Evolutionary conservation across 2,329 filamentous ascomycete genomes (phyloP).

Genomic region (Cladosporium sp.): DNA sequence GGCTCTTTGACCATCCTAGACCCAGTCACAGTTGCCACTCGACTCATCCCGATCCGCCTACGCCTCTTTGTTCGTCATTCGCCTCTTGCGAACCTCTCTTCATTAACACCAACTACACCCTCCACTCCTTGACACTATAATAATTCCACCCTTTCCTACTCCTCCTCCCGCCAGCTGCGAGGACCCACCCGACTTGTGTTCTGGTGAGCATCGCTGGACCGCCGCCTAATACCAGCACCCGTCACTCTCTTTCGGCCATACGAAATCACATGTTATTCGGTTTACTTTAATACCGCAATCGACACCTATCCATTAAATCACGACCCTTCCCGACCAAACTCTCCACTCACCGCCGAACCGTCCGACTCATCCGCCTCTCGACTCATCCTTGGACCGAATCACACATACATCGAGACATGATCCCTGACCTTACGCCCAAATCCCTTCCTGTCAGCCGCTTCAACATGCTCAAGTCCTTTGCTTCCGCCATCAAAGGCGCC

Average conservation of each 20-base stretch:
- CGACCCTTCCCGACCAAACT: not conserved
- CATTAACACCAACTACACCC: slow-evolving; percentile 1
- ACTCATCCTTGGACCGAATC: not conserved
- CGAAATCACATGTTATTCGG: not conserved
- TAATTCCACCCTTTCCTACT: not conserved
- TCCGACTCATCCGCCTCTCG: not conserved
- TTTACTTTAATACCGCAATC: not conserved
- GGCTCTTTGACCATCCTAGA: slow-evolving; percentile 10
- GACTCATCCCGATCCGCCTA: slow-evolving; percentile 8
- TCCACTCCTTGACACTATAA: slow-evolving; percentile 9
- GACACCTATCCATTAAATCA: not conserved
- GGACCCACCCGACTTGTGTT: slow-evolving; percentile 12
- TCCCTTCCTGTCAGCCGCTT: slow-evolving; percentile 9
- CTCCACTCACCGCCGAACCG: not conserved
- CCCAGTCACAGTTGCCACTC: slow-evolving; percentile 9
- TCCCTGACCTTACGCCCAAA: slow-evolving; percentile 6
- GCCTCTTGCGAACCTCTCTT: not conserved
- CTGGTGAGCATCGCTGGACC: slow-evolving; percentile 14
- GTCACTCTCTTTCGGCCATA: slow-evolving; percentile 7
- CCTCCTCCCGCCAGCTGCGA: slow-evolving; percentile 12
- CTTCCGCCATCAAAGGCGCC: slow-evolving; percentile 5
- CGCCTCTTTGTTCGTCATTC: slow-evolving; percentile 13
- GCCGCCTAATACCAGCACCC: slow-evolving; percentile 10
- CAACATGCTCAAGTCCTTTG: slow-evolving; percentile 12
- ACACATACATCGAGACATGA: slow-evolving; percentile 9